These are phyloP conservation scores for Alternaria infectoria DNA, from an alignment of 2,329 filamentous ascomycete genomes.

Conservation along the genomic window DNA sequence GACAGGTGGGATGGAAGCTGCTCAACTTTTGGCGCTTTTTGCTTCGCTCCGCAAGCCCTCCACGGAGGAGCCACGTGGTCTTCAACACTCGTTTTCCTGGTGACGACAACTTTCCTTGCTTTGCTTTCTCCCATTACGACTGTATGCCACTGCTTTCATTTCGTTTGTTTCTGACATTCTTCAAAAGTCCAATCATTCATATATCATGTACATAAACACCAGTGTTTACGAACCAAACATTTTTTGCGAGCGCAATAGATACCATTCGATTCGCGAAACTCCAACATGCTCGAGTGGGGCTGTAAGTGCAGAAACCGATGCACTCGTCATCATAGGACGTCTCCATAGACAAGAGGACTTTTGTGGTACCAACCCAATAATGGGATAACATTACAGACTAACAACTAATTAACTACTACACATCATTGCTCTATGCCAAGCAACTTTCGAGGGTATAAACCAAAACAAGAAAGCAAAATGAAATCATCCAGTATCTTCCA, in stretches of 20 bases:
- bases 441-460: constrained; percentile 3
- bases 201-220: background rate
- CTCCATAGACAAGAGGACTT: background rate
- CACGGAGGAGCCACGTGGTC: constrained; percentile 23
- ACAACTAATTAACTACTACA: background rate
- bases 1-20: constrained; percentile 39
- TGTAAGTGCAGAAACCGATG: background rate
- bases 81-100: constrained; percentile 44
- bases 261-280: background rate
- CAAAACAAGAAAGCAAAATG: background rate
- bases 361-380: background rate
- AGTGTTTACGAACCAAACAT: background rate
- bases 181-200: background rate
- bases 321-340: background rate
- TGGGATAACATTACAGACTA: background rate
- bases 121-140: background rate
- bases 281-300: background rate
- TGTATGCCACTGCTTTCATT: background rate
- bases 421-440: background rate
- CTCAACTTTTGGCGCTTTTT: constrained; percentile 41
- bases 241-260: background rate
- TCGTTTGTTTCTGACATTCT: background rate
- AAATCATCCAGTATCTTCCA: background rate
- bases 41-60: constrained; percentile 35
- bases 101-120: constrained; percentile 16